Conservation (phyloP, 257 asterid genomes). For the Scutellaria galericulata region DNA sequence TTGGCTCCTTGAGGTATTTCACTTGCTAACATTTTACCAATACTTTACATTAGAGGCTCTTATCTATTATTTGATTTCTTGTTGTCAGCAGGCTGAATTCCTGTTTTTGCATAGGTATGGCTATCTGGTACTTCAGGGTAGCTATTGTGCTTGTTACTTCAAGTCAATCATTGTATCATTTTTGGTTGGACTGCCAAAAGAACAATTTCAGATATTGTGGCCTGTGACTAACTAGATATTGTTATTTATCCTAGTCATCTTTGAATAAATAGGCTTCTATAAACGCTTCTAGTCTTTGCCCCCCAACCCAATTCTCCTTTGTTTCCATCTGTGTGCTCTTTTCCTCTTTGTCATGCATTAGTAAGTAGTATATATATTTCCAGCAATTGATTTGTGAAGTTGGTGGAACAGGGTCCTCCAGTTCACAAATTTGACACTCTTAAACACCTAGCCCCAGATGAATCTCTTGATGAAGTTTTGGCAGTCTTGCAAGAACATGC, state of each 20-base stretch:
- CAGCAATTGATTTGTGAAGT: slow-evolving; percentile 38
- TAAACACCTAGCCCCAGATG: slow-evolving; percentile 73
- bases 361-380: not conserved
- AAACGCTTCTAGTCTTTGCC: slow-evolving; percentile 6
- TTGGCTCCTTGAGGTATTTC: slow-evolving; percentile 71
- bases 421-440: slow-evolving; percentile 74
- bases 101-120: slow-evolving; percentile 10
- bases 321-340: not conserved
- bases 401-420: slow-evolving; percentile 67
- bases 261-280: slow-evolving; percentile 8
- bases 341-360: slow-evolving; percentile 2
- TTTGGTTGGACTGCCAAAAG: slow-evolving; percentile 3
- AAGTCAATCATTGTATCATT: not conserved
- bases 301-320: not conserved
- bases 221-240: slow-evolving; percentile 6
- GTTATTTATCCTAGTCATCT: not conserved
- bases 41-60: not conserved
- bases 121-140: not conserved
- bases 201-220: slow-evolving; percentile 3
- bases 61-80: not conserved
- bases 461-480: slow-evolving; percentile 63
- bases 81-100: slow-evolving; percentile 15
- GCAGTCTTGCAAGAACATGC: slow-evolving; percentile 66
- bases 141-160: slow-evolving; percentile 4
- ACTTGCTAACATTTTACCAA: slow-evolving; percentile 19